Conservation (phyloP, 345 rosid species). For the Aquilaria malaccensis region DNA sequence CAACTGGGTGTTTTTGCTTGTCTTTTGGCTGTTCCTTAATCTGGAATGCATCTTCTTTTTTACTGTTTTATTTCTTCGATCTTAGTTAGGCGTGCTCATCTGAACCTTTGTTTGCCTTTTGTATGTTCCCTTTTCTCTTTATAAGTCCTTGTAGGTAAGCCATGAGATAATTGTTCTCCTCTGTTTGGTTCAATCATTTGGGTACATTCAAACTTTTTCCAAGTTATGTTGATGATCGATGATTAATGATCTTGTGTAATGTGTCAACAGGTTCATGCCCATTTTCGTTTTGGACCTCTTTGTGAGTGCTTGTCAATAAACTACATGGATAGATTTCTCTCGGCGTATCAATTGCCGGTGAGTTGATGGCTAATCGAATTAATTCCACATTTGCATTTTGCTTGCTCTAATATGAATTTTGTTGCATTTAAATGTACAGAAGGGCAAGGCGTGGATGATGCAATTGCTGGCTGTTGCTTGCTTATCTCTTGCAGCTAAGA, state of each 20-base stretch:
- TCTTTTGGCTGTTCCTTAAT: constrained; percentile 11
- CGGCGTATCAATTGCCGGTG: constrained; percentile 60
- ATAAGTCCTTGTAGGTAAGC: constrained; percentile 3
- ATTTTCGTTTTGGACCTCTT: constrained; percentile 64
- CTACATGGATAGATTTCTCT: constrained; percentile 71
- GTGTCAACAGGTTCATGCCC: constrained; percentile 46
- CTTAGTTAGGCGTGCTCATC: background rate
- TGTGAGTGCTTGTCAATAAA: constrained; percentile 51
- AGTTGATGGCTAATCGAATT: constrained; percentile 16
- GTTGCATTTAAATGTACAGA: constrained; percentile 26
- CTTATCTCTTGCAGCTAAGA: constrained; percentile 66
- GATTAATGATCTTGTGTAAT: constrained; percentile 8
- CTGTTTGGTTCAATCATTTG: constrained; percentile 18
- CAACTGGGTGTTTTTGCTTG: background rate
- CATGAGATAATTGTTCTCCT: constrained; percentile 11
- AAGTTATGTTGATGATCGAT: constrained; percentile 13
- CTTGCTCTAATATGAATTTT: background rate
- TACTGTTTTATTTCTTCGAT: constrained; percentile 10
- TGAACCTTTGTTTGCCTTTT: constrained; percentile 3
- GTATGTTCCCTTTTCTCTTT: constrained; percentile 6
- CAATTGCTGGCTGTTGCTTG: constrained; percentile 71
- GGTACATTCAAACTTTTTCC: constrained; percentile 7
- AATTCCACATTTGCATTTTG: background rate
- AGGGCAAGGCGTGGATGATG: constrained; percentile 61
- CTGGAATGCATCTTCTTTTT: constrained; percentile 15